A percentile compares a stretch with the other conserved stretches of the same genome.
Conservation (phyloP, 306 rosid genomes). For the Myrica gale region DNA sequence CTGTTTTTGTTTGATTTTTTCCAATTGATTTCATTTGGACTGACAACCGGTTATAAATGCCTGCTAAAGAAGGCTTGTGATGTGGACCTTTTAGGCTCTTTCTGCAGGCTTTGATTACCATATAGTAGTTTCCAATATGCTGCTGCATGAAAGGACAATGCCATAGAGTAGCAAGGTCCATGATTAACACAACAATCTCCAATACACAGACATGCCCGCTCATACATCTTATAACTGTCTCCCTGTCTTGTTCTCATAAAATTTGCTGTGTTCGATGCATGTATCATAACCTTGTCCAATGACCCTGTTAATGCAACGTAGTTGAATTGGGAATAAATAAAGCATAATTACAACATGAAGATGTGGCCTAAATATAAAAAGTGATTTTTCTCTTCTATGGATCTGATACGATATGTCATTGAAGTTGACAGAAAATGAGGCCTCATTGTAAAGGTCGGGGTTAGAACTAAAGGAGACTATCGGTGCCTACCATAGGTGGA, state of each 20-base stretch:
- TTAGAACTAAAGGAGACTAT: not conserved
- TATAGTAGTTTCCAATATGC: not conserved
- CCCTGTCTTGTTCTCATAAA: not conserved
- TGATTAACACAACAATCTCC: not conserved
- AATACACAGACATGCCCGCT: not conserved
- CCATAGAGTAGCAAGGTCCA: not conserved
- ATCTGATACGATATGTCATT: not conserved
- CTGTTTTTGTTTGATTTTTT: constrained; percentile 1
- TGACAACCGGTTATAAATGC: not conserved
- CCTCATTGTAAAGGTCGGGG: not conserved
- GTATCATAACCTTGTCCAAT: not conserved
- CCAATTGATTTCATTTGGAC: not conserved
- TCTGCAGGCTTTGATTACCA: not conserved
- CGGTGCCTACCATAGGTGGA: not conserved
- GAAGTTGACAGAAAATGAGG: not conserved
- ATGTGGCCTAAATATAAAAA: not conserved
- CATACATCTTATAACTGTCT: not conserved
- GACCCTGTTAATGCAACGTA: not conserved
- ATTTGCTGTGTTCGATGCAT: not conserved
- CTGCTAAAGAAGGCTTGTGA: too few relatives aligned
- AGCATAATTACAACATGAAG: not conserved
- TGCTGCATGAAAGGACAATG: not conserved
- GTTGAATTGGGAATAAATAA: not conserved
- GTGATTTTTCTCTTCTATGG: not conserved
- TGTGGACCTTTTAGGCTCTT: too few relatives aligned